Evolutionary conservation across 257 asterid genomes (phyloP), one percentile per base, ranked within the genome.

Genomic region (Anisodus acutangulus): DNA sequence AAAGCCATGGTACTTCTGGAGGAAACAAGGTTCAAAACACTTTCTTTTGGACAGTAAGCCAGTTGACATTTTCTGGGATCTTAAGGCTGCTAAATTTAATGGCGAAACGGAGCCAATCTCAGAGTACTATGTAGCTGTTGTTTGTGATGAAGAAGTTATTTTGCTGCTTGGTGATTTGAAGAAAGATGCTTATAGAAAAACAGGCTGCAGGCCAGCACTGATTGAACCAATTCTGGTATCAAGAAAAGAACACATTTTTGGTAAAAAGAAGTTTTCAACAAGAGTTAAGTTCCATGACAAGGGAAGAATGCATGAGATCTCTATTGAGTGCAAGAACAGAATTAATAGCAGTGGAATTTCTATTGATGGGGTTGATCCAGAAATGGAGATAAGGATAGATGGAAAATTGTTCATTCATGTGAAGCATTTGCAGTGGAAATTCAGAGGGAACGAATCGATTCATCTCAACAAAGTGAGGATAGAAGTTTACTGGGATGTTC

Each of bases 1-100:
- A 35, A 96, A 96, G 86, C 98, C 99, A 3, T 94, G 98, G 98
- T 92, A 89, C 37, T 96, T 94, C 67, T 93, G 99, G 98, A 92
- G 96, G 85, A 96, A 94, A 86, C 97, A 93, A 1, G 99, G 99
- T 62, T 92, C 95, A 37, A 94, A 94, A 41, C 86, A 92, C 19
- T 92, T 96, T 54, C 35, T 80, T 0, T 91, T 93, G n/a, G 94
- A 93, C 45, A 90, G 88, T 0, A 91, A 84, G 71, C 85, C 89
- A 1, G 92, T 94, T 63, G 90, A 90, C 51, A 87, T 96, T 2
- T 93, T 90, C 84, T 96, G 99, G 99, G 99, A 96, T 79, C 97
- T 96, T 6, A 93, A 89, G 81, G 84, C 93, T 16, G 98, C 97
- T 0, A 92, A 87, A 26, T 96, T 96, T 80, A 92, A 94, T 68